phyloP scores from a whole-genome alignment of 306 rosid genomes.

The Lotus japonicus region DNA sequence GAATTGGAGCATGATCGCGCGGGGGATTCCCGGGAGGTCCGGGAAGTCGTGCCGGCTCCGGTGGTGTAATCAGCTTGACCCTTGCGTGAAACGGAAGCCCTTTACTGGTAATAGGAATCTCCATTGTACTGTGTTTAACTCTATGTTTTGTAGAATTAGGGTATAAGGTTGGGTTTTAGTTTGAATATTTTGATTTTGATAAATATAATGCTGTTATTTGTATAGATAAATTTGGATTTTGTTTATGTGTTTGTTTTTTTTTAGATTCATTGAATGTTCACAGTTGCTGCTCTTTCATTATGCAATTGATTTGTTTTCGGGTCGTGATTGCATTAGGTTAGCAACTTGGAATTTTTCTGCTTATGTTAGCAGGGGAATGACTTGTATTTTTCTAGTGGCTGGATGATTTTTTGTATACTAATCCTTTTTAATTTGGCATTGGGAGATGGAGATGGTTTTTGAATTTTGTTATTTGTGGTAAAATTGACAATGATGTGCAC shows the following conservation, averaged over 20 bases:
- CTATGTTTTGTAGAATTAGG: slow-evolving; percentile 16
- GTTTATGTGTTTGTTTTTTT: not conserved
- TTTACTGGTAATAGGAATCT: slow-evolving; percentile 80
- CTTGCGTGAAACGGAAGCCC: slow-evolving; percentile 72
- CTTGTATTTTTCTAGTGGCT: not conserved
- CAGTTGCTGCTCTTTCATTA: not conserved
- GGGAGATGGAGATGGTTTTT: not conserved
- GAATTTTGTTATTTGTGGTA: not conserved
- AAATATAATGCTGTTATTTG: not conserved
- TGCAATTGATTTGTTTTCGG: not conserved
- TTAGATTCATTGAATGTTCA: not conserved
- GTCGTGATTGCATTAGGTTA: not conserved
- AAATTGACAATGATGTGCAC: not conserved
- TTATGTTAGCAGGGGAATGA: not conserved
- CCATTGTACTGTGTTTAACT: not conserved
- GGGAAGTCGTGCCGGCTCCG: slow-evolving; percentile 90
- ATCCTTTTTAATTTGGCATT: not conserved
- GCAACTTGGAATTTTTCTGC: not conserved
- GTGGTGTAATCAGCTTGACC: slow-evolving; percentile 87
- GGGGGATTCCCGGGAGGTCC: slow-evolving; percentile 68
- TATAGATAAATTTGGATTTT: not conserved
- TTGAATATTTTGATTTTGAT: too few relatives aligned
- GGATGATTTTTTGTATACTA: too few relatives aligned
- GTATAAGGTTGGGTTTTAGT: not conserved
- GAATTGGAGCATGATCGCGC: slow-evolving; percentile 75